These are phyloP conservation scores for Globisporangium okanoganense DNA, from an alignment of 352 stramenopile species.

Conservation along the genomic window DNA sequence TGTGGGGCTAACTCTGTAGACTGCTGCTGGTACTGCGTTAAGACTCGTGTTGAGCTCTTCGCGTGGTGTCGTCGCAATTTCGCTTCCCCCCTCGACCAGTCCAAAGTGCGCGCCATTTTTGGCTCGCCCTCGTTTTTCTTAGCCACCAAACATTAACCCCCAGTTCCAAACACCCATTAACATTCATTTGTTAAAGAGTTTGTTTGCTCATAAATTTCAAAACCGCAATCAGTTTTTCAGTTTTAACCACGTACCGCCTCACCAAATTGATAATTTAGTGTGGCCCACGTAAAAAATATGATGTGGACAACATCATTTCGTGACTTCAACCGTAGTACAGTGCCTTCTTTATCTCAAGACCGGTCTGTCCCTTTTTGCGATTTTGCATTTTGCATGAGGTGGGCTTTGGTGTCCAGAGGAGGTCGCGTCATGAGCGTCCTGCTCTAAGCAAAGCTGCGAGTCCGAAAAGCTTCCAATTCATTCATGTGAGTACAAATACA, in stretches of 20 bases:
- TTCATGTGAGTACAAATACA: background rate
- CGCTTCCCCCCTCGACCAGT: slow-evolving; percentile 1
- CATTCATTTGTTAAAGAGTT: no score
- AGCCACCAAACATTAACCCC: no score
- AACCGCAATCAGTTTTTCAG: no score
- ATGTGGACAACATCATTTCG: no score
- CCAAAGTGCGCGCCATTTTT: slow-evolving; percentile 12
- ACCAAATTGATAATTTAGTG: no score
- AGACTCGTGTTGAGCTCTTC: background rate
- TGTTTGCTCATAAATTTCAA: no score
- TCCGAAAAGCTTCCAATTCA: background rate
- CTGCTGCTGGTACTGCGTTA: background rate
- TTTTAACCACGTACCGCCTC: no score
- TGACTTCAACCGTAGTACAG: no score
- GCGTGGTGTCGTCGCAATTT: background rate
- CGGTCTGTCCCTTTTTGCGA: background rate
- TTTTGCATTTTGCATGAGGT: background rate
- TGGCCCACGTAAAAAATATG: no score
- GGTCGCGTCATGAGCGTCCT: background rate
- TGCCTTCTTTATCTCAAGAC: no score
- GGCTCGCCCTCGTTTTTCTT: background rate
- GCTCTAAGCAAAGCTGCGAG: background rate
- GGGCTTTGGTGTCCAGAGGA: background rate
- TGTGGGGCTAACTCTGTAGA: background rate
- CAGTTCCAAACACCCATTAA: no score